Percentiles rank a stretch among this genome's conserved stretches.
Conservation (phyloP, 1,284 basidiomycete genomes). For the Phylloporus gajari region DNA sequence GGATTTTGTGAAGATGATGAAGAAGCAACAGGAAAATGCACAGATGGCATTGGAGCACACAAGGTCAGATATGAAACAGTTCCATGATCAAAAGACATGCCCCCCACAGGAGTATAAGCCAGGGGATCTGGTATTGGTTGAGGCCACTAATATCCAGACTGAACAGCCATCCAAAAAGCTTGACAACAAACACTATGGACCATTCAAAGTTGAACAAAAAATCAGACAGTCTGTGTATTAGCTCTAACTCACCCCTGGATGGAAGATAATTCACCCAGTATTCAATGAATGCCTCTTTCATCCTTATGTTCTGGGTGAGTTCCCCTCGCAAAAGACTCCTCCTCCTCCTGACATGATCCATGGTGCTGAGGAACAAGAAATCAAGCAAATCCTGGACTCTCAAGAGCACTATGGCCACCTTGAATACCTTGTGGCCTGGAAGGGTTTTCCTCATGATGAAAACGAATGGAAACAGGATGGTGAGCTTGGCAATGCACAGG, state of each 20-base stretch:
- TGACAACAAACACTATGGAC: background rate
- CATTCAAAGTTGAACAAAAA: too few relatives aligned
- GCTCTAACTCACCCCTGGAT: too few relatives aligned
- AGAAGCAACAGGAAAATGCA: background rate
- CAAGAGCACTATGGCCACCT: fast-evolving
- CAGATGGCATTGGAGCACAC: background rate
- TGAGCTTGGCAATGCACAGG: background rate
- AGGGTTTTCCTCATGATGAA: slow-evolving; percentile 9
- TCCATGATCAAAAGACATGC: background rate
- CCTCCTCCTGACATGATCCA: too few relatives aligned
- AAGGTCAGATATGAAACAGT: background rate
- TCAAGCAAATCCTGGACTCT: background rate
- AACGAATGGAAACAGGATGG: background rate
- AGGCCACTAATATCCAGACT: background rate
- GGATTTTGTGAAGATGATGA: background rate
- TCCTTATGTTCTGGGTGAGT: too few relatives aligned
- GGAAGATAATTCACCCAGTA: too few relatives aligned
- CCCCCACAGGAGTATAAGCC: background rate
- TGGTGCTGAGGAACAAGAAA: background rate
- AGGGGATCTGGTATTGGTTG: background rate
- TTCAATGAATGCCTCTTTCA: too few relatives aligned
- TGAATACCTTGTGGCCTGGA: background rate
- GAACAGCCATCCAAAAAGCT: background rate
- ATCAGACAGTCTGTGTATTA: too few relatives aligned
- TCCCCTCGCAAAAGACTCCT: too few relatives aligned